Evolutionary conservation across 148 eudicot species (phyloP).

Genomic region (Camellia lanceoleosa): DNA sequence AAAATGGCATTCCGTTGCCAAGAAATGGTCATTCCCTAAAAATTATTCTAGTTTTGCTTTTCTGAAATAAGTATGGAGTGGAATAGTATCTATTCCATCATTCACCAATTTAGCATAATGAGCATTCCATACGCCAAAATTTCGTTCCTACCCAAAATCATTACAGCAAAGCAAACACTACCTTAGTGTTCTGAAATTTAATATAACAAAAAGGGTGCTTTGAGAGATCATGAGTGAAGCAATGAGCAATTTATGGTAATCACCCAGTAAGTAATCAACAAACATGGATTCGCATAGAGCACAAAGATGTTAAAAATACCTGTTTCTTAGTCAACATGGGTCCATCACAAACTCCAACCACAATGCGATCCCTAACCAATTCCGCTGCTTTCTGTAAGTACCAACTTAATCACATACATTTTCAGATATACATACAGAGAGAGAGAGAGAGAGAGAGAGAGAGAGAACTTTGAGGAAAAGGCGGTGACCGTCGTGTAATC

Average conservation of each 20-base stretch:
- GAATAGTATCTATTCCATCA: too few species aligned
- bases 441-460: neutral
- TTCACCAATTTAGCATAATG: too few species aligned
- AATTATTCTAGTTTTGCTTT: too few species aligned
- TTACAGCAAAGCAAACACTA: too few species aligned
- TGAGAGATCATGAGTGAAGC: neutral
- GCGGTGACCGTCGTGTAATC: slow-evolving; percentile 90
- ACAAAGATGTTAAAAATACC: slow-evolving; percentile 29
- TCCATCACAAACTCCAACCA: slow-evolving; percentile 90
- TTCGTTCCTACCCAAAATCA: too few species aligned
- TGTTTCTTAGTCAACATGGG: slow-evolving; percentile 76
- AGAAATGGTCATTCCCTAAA: too few species aligned
- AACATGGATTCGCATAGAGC: neutral
- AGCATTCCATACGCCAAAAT: too few species aligned
- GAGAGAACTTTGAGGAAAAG: slow-evolving; percentile 65
- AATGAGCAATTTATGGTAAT: too few species aligned
- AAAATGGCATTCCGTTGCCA: too few species aligned
- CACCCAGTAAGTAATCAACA: neutral
- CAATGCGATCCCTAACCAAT: slow-evolving; percentile 69
- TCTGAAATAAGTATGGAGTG: too few species aligned
- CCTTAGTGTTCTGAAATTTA: neutral
- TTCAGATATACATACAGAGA: neutral
- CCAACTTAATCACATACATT: neutral
- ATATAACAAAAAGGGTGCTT: too few species aligned
- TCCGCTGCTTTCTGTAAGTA: slow-evolving; percentile 68